A percentile compares a stretch with the other conserved stretches of the same genome.
Conservation (phyloP, 441 rosid genomes). For the Gossypium gossypioides region DNA sequence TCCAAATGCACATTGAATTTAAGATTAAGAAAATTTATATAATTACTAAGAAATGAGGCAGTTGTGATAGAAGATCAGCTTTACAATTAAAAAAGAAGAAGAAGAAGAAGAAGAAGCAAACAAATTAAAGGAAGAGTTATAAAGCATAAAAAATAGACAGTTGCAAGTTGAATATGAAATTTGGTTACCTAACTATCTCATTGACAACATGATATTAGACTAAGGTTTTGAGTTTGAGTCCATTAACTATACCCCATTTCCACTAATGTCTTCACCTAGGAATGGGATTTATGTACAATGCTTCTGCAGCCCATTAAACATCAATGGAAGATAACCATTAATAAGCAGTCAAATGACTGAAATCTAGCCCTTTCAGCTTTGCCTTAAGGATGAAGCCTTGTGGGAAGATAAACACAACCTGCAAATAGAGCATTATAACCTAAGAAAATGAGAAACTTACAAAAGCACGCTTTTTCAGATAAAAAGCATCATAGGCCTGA, state of each 20-base stretch:
- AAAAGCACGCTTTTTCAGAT: conserved; percentile 31
- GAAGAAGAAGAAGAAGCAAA: not conserved
- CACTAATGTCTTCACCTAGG: not conserved
- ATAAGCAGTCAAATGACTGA: not conserved
- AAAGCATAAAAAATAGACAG: not conserved
- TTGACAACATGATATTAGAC: not conserved
- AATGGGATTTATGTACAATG: not conserved
- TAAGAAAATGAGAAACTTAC: conserved; percentile 38
- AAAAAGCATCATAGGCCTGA: conserved; percentile 49
- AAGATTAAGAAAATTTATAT: not conserved
- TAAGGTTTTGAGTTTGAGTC: not conserved
- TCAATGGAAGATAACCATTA: not conserved
- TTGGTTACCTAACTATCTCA: not conserved
- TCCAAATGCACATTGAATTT: not conserved
- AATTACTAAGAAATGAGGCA: not conserved
- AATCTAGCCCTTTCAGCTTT: not conserved
- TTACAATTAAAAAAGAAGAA: not conserved
- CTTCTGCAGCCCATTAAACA: not conserved
- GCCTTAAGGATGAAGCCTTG: not conserved
- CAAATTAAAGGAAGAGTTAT: not conserved
- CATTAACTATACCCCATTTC: not conserved
- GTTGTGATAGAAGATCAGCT: not conserved
- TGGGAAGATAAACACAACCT: not conserved
- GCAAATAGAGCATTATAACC: not conserved
- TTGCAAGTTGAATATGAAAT: not conserved